Conservation (phyloP, 2,329 filamentous ascomycete genomes). For the Colletotrichum musae region DNA sequence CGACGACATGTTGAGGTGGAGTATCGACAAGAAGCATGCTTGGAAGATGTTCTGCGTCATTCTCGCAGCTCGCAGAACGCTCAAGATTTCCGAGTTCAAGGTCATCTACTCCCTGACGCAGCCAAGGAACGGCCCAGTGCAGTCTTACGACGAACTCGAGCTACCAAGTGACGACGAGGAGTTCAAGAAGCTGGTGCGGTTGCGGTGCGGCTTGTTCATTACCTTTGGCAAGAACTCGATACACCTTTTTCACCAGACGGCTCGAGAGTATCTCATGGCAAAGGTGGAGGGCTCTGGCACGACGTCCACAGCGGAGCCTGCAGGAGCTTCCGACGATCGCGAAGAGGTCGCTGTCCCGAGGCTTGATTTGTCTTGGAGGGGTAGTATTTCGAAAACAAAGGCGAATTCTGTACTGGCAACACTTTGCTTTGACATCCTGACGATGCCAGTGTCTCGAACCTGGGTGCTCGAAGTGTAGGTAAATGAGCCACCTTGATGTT, state of each 20-base stretch:
- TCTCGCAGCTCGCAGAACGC: conserved; percentile 1
- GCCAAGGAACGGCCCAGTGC: not conserved
- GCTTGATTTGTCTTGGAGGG: not conserved
- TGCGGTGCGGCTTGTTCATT: conserved; percentile 8
- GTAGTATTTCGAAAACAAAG: not conserved
- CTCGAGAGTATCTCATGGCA: conserved; percentile 4
- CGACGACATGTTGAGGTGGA: conserved; percentile 2
- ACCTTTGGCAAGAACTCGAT: conserved; percentile 17
- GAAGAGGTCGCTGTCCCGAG: not conserved
- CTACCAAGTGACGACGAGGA: not conserved
- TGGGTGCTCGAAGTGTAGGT: conserved; percentile 12
- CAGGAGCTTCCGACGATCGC: not conserved
- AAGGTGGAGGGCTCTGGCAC: not conserved
- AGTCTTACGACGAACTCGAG: not conserved
- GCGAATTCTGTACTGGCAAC: conserved; percentile 1
- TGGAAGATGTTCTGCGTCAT: conserved; percentile 13
- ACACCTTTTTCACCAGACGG: conserved; percentile 15
- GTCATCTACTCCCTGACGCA: conserved; percentile 3
- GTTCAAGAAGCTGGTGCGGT: conserved; percentile 1
- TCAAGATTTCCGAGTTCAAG: conserved; percentile 23
- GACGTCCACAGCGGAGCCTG: not conserved
- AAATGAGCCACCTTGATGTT: not conserved
- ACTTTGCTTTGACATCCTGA: conserved; percentile 2
- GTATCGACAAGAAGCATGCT: conserved; percentile 4
- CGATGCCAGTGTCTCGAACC: not conserved